Conservation (phyloP, 192 early-diverging fungal species). For the Backusella parvicylindrica region DNA sequence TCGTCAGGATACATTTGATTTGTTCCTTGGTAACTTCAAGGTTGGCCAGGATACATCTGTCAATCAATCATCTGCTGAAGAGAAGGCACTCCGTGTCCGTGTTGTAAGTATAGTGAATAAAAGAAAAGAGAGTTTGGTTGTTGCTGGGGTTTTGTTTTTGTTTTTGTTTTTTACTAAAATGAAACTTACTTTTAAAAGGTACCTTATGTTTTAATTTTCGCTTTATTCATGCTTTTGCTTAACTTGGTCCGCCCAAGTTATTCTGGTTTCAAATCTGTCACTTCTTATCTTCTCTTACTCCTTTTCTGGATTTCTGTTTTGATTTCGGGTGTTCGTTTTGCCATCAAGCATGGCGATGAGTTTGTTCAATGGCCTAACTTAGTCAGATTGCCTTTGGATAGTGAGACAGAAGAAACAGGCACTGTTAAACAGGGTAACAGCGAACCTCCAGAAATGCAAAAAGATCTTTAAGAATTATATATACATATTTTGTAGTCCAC, state of each 20-base stretch:
- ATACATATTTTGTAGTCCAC: not conserved
- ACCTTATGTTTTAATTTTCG: conserved; percentile 37
- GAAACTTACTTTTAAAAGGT: not conserved
- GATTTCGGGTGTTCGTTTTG: conserved; percentile 36
- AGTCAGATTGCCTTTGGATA: not conserved
- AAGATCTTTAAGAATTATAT: not conserved
- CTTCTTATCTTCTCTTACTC: conserved; percentile 33
- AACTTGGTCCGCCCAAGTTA: conserved; percentile 43
- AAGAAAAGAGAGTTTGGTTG: not conserved
- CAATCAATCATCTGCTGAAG: conserved; percentile 40
- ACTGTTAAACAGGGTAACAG: not conserved
- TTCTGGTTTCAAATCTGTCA: conserved; percentile 20
- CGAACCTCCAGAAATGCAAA: conserved; percentile 4
- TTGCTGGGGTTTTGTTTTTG: not conserved
- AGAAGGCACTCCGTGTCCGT: conserved; percentile 55
- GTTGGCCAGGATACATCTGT: conserved; percentile 20
- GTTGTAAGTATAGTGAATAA: conserved; percentile 34
- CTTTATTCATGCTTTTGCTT: conserved; percentile 50
- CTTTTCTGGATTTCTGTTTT: conserved; percentile 48
- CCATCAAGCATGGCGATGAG: conserved; percentile 40
- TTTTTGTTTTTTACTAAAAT: not conserved
- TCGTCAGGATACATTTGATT: conserved; percentile 90
- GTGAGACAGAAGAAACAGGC: not conserved
- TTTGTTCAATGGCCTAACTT: conserved; percentile 55
- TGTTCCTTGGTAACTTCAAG: conserved; percentile 73